phyloP scores from a whole-genome alignment of 1,139 yeast genomes.

The Saccharomyces hybrid region DNA sequence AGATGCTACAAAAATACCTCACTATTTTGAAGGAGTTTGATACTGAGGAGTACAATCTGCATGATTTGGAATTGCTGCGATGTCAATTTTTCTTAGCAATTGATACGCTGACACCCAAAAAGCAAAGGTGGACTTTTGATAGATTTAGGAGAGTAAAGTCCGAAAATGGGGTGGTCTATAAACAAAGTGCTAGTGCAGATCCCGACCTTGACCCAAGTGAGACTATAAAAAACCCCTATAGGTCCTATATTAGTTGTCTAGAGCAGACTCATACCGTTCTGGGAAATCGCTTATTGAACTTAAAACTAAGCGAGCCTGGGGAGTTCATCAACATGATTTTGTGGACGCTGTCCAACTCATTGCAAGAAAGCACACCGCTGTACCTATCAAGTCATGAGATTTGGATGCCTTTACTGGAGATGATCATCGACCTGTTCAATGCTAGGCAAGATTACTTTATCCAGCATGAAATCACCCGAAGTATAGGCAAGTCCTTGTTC shows the following conservation, averaged over 20 bases:
- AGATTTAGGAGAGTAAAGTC: conserved; percentile 2
- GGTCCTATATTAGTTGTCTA: conserved; percentile 22
- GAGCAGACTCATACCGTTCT: conserved; percentile 16
- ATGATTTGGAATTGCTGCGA: conserved; percentile 24
- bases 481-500: conserved; percentile 2
- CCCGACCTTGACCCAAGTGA: conserved; percentile 3
- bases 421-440: conserved; percentile 20
- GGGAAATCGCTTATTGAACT: conserved; percentile 17
- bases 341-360: conserved; percentile 24
- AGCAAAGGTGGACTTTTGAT: conserved; percentile 7
- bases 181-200: conserved; percentile 3
- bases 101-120: conserved; percentile 16
- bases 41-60: conserved; percentile 8
- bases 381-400: conserved; percentile 17
- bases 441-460: conserved; percentile 24
- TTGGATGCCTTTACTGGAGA: conserved; percentile 24
- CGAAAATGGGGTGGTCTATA: conserved; percentile 6
- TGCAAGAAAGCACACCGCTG: conserved; percentile 12
- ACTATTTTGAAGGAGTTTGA: conserved; percentile 16
- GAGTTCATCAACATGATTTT: conserved; percentile 23
- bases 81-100: conserved; percentile 27
- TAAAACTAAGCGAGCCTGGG: conserved; percentile 17
- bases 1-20: conserved; percentile 15
- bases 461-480: conserved; percentile 10
- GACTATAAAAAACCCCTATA: conserved; percentile 15